These are phyloP conservation scores for Cytospora paraplurivora DNA, from an alignment of 2,329 filamentous ascomycete genomes.

Conservation along the genomic window DNA sequence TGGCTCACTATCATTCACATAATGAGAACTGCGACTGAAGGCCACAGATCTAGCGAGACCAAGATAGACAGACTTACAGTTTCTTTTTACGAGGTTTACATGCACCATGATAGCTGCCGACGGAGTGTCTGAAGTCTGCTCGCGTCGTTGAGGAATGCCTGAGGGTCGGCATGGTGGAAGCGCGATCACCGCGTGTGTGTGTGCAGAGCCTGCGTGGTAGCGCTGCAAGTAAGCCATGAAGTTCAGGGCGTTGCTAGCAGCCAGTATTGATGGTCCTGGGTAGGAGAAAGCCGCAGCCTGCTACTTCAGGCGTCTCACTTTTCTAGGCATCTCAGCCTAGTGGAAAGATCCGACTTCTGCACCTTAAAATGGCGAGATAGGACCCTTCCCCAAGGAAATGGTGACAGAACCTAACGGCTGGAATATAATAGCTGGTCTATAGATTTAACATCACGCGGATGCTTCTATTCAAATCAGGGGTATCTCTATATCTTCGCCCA, in stretches of 20 bases:
- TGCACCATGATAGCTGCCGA: not conserved
- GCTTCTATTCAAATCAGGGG: not conserved
- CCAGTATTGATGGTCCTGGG: too few relatives aligned
- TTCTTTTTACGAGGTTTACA: not conserved
- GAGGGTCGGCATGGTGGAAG: too few relatives aligned
- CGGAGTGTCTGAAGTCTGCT: not conserved
- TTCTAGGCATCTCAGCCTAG: too few relatives aligned
- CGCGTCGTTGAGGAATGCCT: not conserved
- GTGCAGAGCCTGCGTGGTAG: too few relatives aligned
- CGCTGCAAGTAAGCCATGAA: too few relatives aligned
- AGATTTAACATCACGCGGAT: not conserved
- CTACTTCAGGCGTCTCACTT: too few relatives aligned
- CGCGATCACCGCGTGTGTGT: too few relatives aligned
- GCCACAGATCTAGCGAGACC: not conserved
- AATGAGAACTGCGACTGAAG: not conserved
- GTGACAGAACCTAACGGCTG: not conserved
- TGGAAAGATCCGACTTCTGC: too few relatives aligned
- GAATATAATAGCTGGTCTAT: not conserved
- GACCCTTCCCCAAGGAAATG: not conserved
- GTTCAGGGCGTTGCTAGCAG: too few relatives aligned
- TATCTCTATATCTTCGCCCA: constrained; percentile 9
- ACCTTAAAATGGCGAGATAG: too few relatives aligned
- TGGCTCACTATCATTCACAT: not conserved
- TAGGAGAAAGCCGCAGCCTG: too few relatives aligned
- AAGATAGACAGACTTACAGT: not conserved